Percentiles rank a stretch among this genome's conserved stretches.
Evolutionary conservation across 2,329 filamentous ascomycete species (phyloP).

Genomic region (Malbranchea cinnamomea): DNA sequence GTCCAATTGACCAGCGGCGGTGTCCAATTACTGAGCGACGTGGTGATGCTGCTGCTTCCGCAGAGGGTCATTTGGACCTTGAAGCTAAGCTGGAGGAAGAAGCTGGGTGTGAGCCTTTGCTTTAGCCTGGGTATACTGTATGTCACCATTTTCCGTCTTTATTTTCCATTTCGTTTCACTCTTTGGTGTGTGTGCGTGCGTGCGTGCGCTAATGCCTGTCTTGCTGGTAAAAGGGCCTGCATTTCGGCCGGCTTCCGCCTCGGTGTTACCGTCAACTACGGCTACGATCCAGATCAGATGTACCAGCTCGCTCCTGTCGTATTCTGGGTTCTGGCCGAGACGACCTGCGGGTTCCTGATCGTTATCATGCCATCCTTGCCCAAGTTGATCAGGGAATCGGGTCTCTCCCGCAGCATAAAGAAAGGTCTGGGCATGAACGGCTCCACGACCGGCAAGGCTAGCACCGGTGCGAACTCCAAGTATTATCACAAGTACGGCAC

Average conservation of each 20-base stretch:
- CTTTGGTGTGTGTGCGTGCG: too few species aligned
- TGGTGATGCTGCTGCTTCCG: constrained; percentile 21
- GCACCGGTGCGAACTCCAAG: not conserved
- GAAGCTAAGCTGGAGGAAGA: constrained; percentile 18
- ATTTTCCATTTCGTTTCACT: not conserved
- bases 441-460: not conserved
- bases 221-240: constrained; percentile 24
- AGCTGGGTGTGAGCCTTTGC: constrained; percentile 18
- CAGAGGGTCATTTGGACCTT: constrained; percentile 23
- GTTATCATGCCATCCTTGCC: constrained; percentile 25
- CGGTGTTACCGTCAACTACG: constrained; percentile 2
- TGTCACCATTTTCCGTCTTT: constrained; percentile 7
- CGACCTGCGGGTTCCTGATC: constrained; percentile 33
- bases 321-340: constrained; percentile 33
- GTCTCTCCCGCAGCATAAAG: constrained; percentile 2
- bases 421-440: not conserved
- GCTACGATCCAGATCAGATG: constrained; percentile 11
- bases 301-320: constrained; percentile 26
- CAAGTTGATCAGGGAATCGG: constrained; percentile 20
- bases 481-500: constrained; percentile 2
- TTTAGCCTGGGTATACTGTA: constrained; percentile 22
- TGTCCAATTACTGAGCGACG: constrained; percentile 21
- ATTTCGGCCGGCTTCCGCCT: constrained; percentile 27
- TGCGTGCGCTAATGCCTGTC: not conserved
- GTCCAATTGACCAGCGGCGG: constrained; percentile 18